Conservation (phyloP, 306 rosid species). For the Calophaca sinica region DNA sequence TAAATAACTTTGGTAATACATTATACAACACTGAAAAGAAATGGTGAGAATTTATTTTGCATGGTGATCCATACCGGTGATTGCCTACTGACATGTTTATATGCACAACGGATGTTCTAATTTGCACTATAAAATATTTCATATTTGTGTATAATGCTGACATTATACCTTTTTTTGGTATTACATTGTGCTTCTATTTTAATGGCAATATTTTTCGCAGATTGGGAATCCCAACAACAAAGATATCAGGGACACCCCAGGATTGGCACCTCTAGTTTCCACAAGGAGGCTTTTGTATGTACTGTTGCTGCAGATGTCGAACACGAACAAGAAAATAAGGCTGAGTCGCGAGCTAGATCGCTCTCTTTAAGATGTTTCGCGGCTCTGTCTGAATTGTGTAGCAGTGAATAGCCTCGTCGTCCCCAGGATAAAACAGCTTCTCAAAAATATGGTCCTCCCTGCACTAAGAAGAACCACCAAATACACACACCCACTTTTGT, state of each 20-base stretch:
- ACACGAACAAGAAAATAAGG: too few relatives aligned
- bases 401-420: too few relatives aligned
- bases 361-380: too few relatives aligned
- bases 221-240: constrained; percentile 88
- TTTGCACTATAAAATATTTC: not conserved
- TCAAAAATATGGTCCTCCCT: too few relatives aligned
- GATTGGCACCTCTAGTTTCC: constrained; percentile 97
- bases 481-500: too few relatives aligned
- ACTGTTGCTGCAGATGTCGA: too few relatives aligned
- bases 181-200: constrained; percentile 26
- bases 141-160: constrained; percentile 19
- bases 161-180: too few relatives aligned
- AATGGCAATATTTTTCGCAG: constrained; percentile 53
- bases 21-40: not conserved
- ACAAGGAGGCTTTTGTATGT: constrained; percentile 82
- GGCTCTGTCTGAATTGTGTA: too few relatives aligned
- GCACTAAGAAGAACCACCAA: too few relatives aligned
- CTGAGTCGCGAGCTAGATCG: too few relatives aligned
- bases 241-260: constrained; percentile 84
- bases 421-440: too few relatives aligned
- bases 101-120: not conserved
- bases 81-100: constrained; percentile 15
- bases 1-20: not conserved
- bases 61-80: constrained; percentile 25
- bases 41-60: not conserved